phyloP scores from a whole-genome alignment of 1,139 yeast species.

The Tardiomyces depauwii region DNA sequence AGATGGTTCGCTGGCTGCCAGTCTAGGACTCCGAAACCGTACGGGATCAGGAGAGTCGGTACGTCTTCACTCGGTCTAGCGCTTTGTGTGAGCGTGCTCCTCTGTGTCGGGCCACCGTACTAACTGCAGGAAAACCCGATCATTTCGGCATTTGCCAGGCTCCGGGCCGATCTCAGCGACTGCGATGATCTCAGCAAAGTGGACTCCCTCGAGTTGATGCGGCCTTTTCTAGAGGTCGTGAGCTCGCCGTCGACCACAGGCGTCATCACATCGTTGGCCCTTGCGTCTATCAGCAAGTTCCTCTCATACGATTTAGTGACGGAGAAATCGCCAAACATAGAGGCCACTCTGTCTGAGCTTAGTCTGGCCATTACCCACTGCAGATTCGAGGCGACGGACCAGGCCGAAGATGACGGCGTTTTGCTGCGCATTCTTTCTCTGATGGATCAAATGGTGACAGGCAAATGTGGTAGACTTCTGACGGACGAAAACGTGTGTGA shows the following conservation, averaged over 20 bases:
- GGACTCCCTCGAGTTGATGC: constrained; percentile 65
- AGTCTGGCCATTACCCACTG: constrained; percentile 83
- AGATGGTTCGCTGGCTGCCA: constrained; percentile 19
- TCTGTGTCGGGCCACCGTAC: no score
- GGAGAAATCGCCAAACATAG: constrained; percentile 36
- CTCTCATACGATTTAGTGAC: constrained; percentile 48
- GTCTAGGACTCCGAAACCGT: constrained; percentile 15
- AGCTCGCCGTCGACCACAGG: constrained; percentile 83
- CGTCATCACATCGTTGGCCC: constrained; percentile 69
- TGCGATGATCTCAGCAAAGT: constrained; percentile 42
- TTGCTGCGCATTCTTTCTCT: constrained; percentile 69
- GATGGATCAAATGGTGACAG: constrained; percentile 55
- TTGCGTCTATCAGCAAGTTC: constrained; percentile 65
- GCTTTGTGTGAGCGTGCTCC: no score
- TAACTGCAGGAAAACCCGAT: constrained; percentile 44
- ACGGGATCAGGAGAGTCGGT: not conserved
- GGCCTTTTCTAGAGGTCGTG: constrained; percentile 80
- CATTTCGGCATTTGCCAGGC: constrained; percentile 68
- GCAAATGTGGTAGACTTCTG: constrained; percentile 52
- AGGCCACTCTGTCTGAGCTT: constrained; percentile 41
- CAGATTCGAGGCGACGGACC: constrained; percentile 92
- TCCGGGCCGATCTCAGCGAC: constrained; percentile 59
- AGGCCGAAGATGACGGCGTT: constrained; percentile 86
- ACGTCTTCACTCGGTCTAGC: not conserved
- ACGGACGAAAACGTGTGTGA: constrained; percentile 82